Evolutionary conservation across 192 early-diverging fungal species (phyloP).

Genomic region (Entomortierella parvispora): DNA sequence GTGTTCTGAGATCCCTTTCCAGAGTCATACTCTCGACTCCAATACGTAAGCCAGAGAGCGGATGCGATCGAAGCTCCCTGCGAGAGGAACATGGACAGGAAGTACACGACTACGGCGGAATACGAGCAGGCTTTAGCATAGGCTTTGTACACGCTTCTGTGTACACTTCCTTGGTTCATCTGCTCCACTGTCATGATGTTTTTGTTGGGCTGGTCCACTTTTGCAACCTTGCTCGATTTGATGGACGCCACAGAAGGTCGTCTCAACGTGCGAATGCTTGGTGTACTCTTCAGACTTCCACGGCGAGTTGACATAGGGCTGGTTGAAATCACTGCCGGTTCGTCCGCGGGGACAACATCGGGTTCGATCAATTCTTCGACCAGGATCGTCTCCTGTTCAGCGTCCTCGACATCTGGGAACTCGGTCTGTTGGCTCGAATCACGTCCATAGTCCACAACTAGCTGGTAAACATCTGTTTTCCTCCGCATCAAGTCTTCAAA

Average conservation of each 20-base stretch:
- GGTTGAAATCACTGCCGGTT: constrained; percentile 17
- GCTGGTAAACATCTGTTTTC: constrained; percentile 67
- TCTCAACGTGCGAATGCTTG: constrained; percentile 59
- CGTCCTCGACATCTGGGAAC: constrained; percentile 19
- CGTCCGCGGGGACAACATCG: constrained; percentile 31
- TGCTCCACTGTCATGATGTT: constrained; percentile 82
- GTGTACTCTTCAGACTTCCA: constrained; percentile 6
- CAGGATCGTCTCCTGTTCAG: background rate
- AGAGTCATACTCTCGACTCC: constrained; percentile 64
- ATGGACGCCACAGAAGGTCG: constrained; percentile 67
- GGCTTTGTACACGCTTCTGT: constrained; percentile 75
- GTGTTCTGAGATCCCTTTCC: constrained; percentile 49
- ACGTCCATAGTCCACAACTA: constrained; percentile 81
- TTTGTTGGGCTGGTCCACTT: constrained; percentile 15
- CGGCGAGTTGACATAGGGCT: constrained; percentile 1
- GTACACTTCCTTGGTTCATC: constrained; percentile 80
- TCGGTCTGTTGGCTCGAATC: constrained; percentile 39
- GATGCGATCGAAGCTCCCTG: constrained; percentile 61
- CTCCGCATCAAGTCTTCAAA: constrained; percentile 73
- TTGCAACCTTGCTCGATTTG: constrained; percentile 35
- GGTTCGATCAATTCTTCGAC: constrained; percentile 25
- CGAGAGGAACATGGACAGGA: constrained; percentile 63
- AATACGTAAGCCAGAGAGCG: constrained; percentile 76
- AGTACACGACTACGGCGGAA: constrained; percentile 62
- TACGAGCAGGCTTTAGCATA: constrained; percentile 80